These are phyloP conservation scores for Blastosporella zonata DNA, from an alignment of 1,284 basidiomycete species.

Conservation along the genomic window DNA sequence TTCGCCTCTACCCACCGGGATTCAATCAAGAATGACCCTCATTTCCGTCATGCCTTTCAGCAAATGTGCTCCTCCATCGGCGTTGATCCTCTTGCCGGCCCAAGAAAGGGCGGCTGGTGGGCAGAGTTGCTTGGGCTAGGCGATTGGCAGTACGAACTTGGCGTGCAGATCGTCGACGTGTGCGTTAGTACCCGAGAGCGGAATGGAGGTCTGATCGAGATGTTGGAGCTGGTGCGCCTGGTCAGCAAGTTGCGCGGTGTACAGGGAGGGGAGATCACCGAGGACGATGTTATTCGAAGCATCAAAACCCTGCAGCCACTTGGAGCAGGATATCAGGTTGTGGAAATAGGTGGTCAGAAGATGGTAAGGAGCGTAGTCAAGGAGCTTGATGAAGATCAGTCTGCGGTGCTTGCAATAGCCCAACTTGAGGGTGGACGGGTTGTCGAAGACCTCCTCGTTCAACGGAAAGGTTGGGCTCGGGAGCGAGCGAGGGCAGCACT, in stretches of 20 bases:
- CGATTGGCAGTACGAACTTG: slow-evolving; percentile 96
- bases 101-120: slow-evolving; percentile 86
- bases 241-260: slow-evolving; percentile 75
- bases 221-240: slow-evolving; percentile 80
- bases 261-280: slow-evolving; percentile 62
- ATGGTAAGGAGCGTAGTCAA: slow-evolving; percentile 74
- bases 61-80: slow-evolving; percentile 95
- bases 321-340: slow-evolving; percentile 85
- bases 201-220: slow-evolving; percentile 91
- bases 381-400: slow-evolving; percentile 82
- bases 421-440: slow-evolving; percentile 65
- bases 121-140: slow-evolving; percentile 82
- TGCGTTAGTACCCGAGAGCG: slow-evolving; percentile 86
- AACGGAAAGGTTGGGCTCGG: slow-evolving; percentile 70
- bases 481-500: slow-evolving; percentile 77
- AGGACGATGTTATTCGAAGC: slow-evolving; percentile 83
- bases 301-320: slow-evolving; percentile 88
- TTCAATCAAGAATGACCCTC: slow-evolving; percentile 83
- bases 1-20: slow-evolving; percentile 86
- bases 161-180: slow-evolving; percentile 96
- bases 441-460: slow-evolving; percentile 56
- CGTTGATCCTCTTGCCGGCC: slow-evolving; percentile 91
- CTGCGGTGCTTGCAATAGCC: slow-evolving; percentile 72
- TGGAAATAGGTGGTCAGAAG: slow-evolving; percentile 67
- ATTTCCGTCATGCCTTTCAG: slow-evolving; percentile 90